Conservation (phyloP, 805 yeast genomes). For the Hanseniaspora pseudoguilliermondii region DNA sequence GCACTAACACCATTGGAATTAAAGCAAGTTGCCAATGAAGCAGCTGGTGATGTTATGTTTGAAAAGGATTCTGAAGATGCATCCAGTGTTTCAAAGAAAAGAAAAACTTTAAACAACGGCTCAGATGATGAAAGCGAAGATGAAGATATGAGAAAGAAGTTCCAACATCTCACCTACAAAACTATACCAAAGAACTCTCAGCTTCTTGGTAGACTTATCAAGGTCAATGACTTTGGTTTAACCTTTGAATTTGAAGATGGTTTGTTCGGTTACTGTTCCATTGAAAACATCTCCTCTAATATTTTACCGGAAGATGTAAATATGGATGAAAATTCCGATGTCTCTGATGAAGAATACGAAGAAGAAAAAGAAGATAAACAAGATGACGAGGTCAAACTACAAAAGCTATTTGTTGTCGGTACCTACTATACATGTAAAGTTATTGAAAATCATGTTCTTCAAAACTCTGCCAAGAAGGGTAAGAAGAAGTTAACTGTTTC, state of each 20-base stretch:
- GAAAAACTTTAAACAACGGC: slow-evolving; percentile 18
- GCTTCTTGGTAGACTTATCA: slow-evolving; percentile 63
- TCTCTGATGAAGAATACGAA: slow-evolving; percentile 32
- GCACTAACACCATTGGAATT: slow-evolving; percentile 80
- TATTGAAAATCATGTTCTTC: slow-evolving; percentile 38
- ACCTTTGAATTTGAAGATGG: slow-evolving; percentile 68
- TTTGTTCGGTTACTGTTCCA: slow-evolving; percentile 64
- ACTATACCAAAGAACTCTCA: slow-evolving; percentile 56
- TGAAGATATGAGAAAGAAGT: slow-evolving; percentile 18
- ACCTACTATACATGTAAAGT: slow-evolving; percentile 80
- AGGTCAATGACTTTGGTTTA: slow-evolving; percentile 50
- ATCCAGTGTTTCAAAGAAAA: slow-evolving; percentile 18
- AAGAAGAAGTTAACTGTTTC: slow-evolving; percentile 54
- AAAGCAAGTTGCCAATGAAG: slow-evolving; percentile 86
- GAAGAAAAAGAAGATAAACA: slow-evolving; percentile 25
- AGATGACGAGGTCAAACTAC: slow-evolving; percentile 44
- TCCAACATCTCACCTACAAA: slow-evolving; percentile 49
- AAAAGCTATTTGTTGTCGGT: slow-evolving; percentile 49
- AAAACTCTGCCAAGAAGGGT: slow-evolving; percentile 27
- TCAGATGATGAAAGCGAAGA: slow-evolving; percentile 24
- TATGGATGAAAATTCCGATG: slow-evolving; percentile 23
- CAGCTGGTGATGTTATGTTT: slow-evolving; percentile 72
- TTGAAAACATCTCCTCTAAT: slow-evolving; percentile 56
- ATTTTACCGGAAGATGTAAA: slow-evolving; percentile 43
- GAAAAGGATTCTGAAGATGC: slow-evolving; percentile 22